A percentile compares a stretch with the other conserved stretches of the same genome.
Evolutionary conservation across 78 protist species (phyloP).

Genomic region (Planoprotostelium fungivorum): DNA sequence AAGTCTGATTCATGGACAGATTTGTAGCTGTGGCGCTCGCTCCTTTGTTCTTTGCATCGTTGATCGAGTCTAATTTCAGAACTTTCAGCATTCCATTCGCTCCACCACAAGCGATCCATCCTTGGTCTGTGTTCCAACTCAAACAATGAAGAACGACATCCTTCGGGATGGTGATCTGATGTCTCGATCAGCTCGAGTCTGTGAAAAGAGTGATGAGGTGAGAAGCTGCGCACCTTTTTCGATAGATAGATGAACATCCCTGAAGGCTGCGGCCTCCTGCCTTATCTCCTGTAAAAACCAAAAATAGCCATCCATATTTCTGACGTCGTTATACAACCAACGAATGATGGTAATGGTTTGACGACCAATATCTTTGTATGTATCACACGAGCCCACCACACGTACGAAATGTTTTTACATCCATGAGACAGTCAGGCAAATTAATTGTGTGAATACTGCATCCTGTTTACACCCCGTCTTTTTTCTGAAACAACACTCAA

Average conservation of each 20-base stretch:
- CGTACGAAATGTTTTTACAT: no score
- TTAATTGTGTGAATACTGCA: no score
- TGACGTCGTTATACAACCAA: no score
- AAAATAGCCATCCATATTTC: neutral
- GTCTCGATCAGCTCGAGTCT: neutral
- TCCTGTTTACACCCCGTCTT: no score
- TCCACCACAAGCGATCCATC: slow-evolving; percentile 84
- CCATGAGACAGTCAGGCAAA: no score
- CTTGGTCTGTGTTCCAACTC: slow-evolving; percentile 71
- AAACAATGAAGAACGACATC: slow-evolving; percentile 31
- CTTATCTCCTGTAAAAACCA: neutral
- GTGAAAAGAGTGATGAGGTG: neutral
- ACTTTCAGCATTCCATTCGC: slow-evolving; percentile 75
- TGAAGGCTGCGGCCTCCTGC: neutral
- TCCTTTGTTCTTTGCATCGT: neutral
- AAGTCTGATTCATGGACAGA: slow-evolving; percentile 73
- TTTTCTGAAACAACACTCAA: no score
- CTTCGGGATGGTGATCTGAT: slow-evolving; percentile 79
- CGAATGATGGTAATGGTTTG: no score
- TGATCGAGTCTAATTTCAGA: slow-evolving; percentile 8
- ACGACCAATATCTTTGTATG: no score
- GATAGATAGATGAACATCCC: slow-evolving; percentile 64
- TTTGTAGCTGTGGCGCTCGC: slow-evolving; percentile 14
- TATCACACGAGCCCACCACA: no score
- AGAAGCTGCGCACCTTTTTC: slow-evolving; percentile 14